Evolutionary conservation across 352 stramenopile species (phyloP).

Genomic region (Peronosclerospora sorghi): DNA sequence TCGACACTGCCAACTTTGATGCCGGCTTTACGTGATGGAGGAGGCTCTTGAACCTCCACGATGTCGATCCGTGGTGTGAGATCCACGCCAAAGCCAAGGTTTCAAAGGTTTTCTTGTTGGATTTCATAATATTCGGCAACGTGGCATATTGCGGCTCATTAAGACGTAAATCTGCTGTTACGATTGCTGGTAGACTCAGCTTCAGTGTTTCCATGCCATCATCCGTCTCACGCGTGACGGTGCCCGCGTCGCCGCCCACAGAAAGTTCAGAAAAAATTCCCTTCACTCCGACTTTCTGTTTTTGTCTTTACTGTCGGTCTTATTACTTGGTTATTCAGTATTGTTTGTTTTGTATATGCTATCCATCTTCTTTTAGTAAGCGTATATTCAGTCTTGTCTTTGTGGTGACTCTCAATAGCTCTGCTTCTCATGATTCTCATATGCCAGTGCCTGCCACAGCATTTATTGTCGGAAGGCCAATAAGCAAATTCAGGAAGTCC

Average conservation of each 20-base stretch:
- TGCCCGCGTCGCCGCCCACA: slow-evolving; percentile 48
- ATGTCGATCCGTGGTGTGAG: slow-evolving; percentile 60
- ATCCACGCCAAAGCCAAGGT: slow-evolving; percentile 59
- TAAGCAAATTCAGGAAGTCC: no score
- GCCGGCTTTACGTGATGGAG: slow-evolving; percentile 87
- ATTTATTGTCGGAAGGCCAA: no score
- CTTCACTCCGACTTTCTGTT: no score
- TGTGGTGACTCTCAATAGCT: no score
- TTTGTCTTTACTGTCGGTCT: no score
- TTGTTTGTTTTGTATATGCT: no score
- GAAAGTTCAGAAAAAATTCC: slow-evolving; percentile 91
- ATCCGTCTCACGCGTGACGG: slow-evolving; percentile 94
- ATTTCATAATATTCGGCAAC: slow-evolving; percentile 99
- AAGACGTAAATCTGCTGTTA: slow-evolving; percentile 96
- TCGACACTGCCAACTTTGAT: slow-evolving; percentile 93
- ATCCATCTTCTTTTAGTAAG: no score
- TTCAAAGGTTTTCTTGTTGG: slow-evolving; percentile 89
- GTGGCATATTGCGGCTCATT: slow-evolving; percentile 99
- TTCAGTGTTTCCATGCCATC: slow-evolving; percentile 84
- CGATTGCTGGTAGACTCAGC: slow-evolving; percentile 87
- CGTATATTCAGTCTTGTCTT: no score
- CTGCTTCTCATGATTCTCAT: no score
- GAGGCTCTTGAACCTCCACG: slow-evolving; percentile 88
- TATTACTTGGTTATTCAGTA: no score
- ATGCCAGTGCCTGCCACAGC: no score